phyloP scores from a whole-genome alignment of 192 early-diverging fungal genomes.

The Blastocladiella britannica region DNA sequence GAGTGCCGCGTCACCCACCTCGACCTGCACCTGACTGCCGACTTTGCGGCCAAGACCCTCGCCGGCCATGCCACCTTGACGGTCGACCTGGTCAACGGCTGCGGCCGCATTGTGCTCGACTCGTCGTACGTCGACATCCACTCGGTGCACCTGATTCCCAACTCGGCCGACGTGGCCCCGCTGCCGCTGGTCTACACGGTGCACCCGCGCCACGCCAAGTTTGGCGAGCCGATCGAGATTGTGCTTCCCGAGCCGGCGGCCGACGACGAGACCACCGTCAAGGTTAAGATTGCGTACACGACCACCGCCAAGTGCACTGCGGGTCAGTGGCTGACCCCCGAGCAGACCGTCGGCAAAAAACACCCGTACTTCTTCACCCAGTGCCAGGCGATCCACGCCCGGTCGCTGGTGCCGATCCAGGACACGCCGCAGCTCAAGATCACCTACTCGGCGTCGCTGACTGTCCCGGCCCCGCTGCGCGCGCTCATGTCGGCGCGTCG shows the following conservation, averaged over 20 bases:
- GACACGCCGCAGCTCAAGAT: slow-evolving; percentile 73
- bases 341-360: slow-evolving; percentile 82
- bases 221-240: slow-evolving; percentile 53
- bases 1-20: slow-evolving; percentile 51
- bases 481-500: slow-evolving; percentile 84
- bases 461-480: slow-evolving; percentile 50
- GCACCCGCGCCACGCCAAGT: slow-evolving; percentile 31
- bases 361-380: slow-evolving; percentile 94
- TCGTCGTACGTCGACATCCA: slow-evolving; percentile 37
- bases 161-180: not conserved
- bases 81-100: slow-evolving; percentile 24
- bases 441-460: slow-evolving; percentile 65
- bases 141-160: slow-evolving; percentile 6
- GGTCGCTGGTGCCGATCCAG: slow-evolving; percentile 75
- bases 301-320: slow-evolving; percentile 71
- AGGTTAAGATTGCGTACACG: slow-evolving; percentile 46
- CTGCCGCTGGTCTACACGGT: slow-evolving; percentile 21
- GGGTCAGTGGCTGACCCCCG: slow-evolving; percentile 72
- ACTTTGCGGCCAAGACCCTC: slow-evolving; percentile 52
- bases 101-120: slow-evolving; percentile 44
- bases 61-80: slow-evolving; percentile 40
- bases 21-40: slow-evolving; percentile 49
- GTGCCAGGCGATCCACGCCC: slow-evolving; percentile 87
- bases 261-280: slow-evolving; percentile 19
- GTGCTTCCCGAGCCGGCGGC: slow-evolving; percentile 21